Evolutionary conservation across 768 basidiomycete species (phyloP), one percentile per base, ranked within the genome.

Genomic region (Leccinum variicolor): DNA sequence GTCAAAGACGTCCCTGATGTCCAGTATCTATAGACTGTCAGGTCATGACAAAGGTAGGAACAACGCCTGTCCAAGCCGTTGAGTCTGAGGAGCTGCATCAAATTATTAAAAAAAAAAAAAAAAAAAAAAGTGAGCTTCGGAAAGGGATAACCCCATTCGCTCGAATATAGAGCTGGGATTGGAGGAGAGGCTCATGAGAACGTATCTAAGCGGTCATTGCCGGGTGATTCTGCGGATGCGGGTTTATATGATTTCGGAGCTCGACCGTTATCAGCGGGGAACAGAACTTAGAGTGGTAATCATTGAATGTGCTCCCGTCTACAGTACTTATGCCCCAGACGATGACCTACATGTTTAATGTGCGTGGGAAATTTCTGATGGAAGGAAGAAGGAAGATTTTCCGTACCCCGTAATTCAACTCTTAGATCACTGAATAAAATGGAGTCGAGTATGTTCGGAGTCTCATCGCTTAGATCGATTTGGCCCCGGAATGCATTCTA

Each of bases 351-450:
- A 31, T 31, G 31, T 31, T 31, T 31, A 31, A 34, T 34, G 33
- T 34, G 14, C 33, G 33, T 34, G 33, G 33, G 33, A 34, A 34
- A 34, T 34, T 15, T 34, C 6, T 14, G 33, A 6, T 34, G 33
- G 14, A 34, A 34, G 33, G 33, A 34, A 34, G 14, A 31, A 31
- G 31, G 31, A 39, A 9, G 36, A 39, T 39, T 4, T 39, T 39
- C 36, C 36, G 36, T 39, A 39, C 17, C n/a, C 9, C 36, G 36
- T 10, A 39, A 39, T 49, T 28, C 47, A 14, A n/a, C 28, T 49
- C 11, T 2, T 49, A 49, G 28, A 29, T 31, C 49, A 26, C 19
- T 33, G 51, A 36, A 69, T 70, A 68, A 68, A 67, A 67, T 59
- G 66, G 45, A 9, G 19, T 46, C 33, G n/a, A 23, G 25, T 53